Percentiles rank a stretch among this genome's conserved stretches.
Conservation (phyloP, 306 rosid genomes). For the Heteromeles arbutifolia region DNA sequence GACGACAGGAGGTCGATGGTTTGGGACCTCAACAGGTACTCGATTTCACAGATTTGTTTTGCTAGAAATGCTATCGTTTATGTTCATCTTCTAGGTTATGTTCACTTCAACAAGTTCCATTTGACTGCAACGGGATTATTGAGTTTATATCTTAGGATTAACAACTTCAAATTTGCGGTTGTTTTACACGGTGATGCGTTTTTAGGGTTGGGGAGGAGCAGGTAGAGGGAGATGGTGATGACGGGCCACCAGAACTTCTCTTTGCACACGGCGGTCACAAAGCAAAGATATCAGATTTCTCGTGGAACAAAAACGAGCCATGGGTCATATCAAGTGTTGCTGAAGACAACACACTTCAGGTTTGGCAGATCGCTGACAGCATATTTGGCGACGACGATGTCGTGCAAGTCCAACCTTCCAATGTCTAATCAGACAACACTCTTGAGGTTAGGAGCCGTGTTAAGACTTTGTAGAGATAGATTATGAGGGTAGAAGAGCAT, state of each 20-base stretch:
- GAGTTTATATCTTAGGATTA: not conserved
- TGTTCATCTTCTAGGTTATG: not conserved
- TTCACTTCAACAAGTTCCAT: not conserved
- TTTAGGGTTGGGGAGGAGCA: slow-evolving; percentile 85
- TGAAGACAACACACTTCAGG: slow-evolving; percentile 77
- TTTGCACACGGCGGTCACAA: slow-evolving; percentile 89
- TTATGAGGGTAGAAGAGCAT: not conserved
- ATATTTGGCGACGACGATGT: slow-evolving; percentile 52
- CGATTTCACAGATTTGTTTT: not conserved
- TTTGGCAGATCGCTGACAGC: slow-evolving; percentile 83
- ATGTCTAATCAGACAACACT: slow-evolving; percentile 12
- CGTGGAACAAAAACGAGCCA: slow-evolving; percentile 74
- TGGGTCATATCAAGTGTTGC: slow-evolving; percentile 91
- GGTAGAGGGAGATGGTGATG: slow-evolving; percentile 73
- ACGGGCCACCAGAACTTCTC: slow-evolving; percentile 84
- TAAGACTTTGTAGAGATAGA: not conserved
- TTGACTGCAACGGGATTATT: not conserved
- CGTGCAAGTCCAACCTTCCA: not conserved
- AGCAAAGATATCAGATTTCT: slow-evolving; percentile 86
- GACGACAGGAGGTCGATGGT: slow-evolving; percentile 86
- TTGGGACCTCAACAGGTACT: slow-evolving; percentile 94
- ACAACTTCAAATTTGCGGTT: not conserved
- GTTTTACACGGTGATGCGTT: not conserved
- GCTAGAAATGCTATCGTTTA: not conserved
- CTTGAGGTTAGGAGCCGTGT: too few species aligned